phyloP scores from a whole-genome alignment of 768 basidiomycete species.

The Tulasnella sp. region DNA sequence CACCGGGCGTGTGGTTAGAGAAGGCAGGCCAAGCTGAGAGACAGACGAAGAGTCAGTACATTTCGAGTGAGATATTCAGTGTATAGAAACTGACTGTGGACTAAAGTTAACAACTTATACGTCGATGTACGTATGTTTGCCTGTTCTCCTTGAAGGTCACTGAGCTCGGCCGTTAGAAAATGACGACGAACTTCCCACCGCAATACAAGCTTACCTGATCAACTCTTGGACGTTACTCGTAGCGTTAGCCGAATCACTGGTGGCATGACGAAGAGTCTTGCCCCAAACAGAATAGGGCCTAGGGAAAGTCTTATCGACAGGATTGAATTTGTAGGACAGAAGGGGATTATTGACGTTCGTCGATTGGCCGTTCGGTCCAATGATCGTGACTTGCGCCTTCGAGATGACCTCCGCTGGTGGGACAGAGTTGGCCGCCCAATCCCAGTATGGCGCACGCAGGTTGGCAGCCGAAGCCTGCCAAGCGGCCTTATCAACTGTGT shows the following conservation, averaged over 20 bases:
- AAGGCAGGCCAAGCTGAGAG: slow-evolving; percentile 13
- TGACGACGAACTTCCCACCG: not conserved
- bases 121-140: not conserved
- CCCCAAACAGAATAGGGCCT: not conserved
- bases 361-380: slow-evolving; percentile 25
- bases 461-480: slow-evolving; percentile 31
- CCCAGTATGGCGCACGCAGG: slow-evolving; percentile 41
- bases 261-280: slow-evolving; percentile 5
- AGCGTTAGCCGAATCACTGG: not conserved
- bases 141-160: not conserved
- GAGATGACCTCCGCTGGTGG: slow-evolving; percentile 35
- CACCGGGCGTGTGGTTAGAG: not conserved
- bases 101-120: not conserved
- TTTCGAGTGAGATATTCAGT: too few relatives aligned
- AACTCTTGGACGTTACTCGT: not conserved
- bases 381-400: slow-evolving; percentile 28
- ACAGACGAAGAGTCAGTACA: too few relatives aligned
- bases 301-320: not conserved
- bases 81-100: too few relatives aligned
- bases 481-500: slow-evolving; percentile 20
- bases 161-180: not conserved
- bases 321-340: slow-evolving; percentile 9
- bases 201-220: not conserved
- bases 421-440: slow-evolving; percentile 36
- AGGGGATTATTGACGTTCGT: not conserved